Percentiles rank a stretch among this genome's conserved stretches.
Conservation (phyloP, 2,329 filamentous ascomycete species). For the Metarhizium robertsii region DNA sequence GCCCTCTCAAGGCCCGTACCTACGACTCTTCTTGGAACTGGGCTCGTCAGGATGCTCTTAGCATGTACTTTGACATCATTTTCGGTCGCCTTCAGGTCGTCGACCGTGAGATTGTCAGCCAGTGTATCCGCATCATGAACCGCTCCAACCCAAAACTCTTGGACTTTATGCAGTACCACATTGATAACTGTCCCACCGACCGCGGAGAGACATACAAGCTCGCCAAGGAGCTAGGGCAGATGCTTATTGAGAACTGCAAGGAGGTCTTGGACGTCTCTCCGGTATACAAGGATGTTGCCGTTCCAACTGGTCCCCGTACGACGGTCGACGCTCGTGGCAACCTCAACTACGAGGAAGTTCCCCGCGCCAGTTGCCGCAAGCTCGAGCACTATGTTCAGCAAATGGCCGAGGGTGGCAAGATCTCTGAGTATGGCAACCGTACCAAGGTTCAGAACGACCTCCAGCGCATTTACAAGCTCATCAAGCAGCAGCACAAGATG, state of each 20-base stretch:
- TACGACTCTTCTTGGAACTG: constrained; percentile 99
- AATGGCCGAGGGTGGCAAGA: constrained; percentile 97
- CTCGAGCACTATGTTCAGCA: constrained; percentile 97
- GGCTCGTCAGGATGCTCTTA: constrained; percentile 93
- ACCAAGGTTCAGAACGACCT: constrained; percentile 97
- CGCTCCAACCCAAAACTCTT: constrained; percentile 90
- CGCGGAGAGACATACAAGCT: constrained; percentile 95
- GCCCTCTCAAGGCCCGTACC: constrained; percentile 82
- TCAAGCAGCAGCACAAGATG: constrained; percentile 95
- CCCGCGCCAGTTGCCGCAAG: constrained; percentile 84
- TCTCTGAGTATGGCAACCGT: constrained; percentile 96
- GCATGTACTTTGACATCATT: constrained; percentile 99
- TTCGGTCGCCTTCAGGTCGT: constrained; percentile 89
- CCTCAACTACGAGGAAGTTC: constrained; percentile 82
- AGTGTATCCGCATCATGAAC: constrained; percentile 99
- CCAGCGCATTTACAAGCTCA: constrained; percentile 92
- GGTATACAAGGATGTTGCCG: constrained; percentile 89
- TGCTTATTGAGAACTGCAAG: constrained; percentile 95
- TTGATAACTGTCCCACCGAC: constrained; percentile 95
- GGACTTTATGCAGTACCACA: constrained; percentile 99
- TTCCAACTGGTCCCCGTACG: constrained; percentile 87
- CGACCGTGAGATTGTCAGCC: constrained; percentile 95
- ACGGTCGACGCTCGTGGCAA: constrained; percentile 89
- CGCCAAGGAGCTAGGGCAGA: constrained; percentile 87
- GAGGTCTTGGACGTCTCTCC: constrained; percentile 78